Percentiles rank a stretch among this genome's conserved stretches.
Conservation (phyloP, 495 filamentous ascomycete genomes). For the Tuber brumale region DNA sequence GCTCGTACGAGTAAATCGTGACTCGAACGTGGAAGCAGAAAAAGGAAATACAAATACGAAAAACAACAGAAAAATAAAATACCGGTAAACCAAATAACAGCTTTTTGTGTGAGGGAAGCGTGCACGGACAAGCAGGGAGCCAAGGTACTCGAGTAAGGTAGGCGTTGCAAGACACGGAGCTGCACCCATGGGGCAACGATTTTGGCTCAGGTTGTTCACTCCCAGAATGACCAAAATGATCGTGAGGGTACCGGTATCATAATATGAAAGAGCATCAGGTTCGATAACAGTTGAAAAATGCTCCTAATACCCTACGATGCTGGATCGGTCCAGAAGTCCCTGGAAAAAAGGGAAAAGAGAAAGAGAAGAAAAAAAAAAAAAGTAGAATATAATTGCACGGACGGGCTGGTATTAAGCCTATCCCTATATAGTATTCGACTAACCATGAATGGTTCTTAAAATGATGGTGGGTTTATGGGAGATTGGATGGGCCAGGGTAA, state of each 20-base stretch:
- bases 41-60: not conserved
- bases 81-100: not conserved
- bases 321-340: not conserved
- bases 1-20: too few relatives aligned
- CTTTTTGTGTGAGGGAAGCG: not conserved
- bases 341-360: not conserved
- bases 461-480: constrained; percentile 16
- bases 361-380: not conserved
- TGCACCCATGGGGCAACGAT: not conserved
- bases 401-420: not conserved
- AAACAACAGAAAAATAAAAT: not conserved
- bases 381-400: not conserved
- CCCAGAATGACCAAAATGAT: not conserved
- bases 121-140: not conserved
- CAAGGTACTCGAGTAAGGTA: not conserved
- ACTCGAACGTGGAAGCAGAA: not conserved
- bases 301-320: not conserved
- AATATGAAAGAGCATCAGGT: not conserved
- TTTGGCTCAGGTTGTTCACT: not conserved
- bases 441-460: constrained; percentile 1
- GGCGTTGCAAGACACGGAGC: not conserved
- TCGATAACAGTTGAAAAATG: not conserved
- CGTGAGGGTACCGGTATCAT: too few relatives aligned
- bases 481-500: constrained; percentile 23
- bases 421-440: not conserved